phyloP scores from a whole-genome alignment of 495 filamentous ascomycete species.

The Aspergillus sclerotioniger region DNA sequence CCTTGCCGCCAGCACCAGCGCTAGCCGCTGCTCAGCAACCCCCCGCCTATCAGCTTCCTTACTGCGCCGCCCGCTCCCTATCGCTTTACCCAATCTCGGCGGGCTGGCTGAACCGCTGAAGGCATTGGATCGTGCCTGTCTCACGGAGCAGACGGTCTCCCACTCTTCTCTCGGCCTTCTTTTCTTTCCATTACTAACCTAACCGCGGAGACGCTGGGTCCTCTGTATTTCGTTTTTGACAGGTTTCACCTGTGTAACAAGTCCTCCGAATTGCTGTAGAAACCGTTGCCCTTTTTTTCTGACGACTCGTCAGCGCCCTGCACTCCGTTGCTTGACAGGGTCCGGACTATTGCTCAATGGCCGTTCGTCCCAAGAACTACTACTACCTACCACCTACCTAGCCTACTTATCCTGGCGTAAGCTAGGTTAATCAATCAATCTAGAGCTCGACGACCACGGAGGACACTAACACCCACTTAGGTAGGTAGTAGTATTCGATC shows the following conservation, averaged over 20 bases:
- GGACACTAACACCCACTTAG: neutral
- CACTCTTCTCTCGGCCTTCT: constrained; percentile 1
- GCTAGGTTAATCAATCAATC: neutral
- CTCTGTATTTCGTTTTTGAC: constrained; percentile 15
- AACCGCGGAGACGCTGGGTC: neutral
- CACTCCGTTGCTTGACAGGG: too few species aligned
- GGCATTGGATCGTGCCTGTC: constrained; percentile 28
- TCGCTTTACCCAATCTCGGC: constrained; percentile 11
- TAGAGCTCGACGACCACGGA: neutral
- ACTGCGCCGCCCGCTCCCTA: constrained; percentile 18
- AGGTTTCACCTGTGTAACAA: constrained; percentile 18
- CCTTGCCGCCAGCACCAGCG: constrained; percentile 41
- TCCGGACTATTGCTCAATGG: neutral
- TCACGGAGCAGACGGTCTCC: constrained; percentile 22
- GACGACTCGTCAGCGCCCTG: too few species aligned
- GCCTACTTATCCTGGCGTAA: neutral
- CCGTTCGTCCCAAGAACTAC: neutral
- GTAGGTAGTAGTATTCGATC: neutral
- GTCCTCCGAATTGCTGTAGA: constrained; percentile 3
- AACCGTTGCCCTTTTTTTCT: constrained; percentile 6
- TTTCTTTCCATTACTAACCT: constrained; percentile 8
- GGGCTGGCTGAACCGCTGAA: constrained; percentile 34
- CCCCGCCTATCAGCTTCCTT: constrained; percentile 36
- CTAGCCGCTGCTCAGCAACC: constrained; percentile 37
- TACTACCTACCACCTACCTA: too few species aligned